Evolutionary conservation across 1,284 basidiomycete genomes (phyloP).

Genomic region (Heliocybe sulcata): DNA sequence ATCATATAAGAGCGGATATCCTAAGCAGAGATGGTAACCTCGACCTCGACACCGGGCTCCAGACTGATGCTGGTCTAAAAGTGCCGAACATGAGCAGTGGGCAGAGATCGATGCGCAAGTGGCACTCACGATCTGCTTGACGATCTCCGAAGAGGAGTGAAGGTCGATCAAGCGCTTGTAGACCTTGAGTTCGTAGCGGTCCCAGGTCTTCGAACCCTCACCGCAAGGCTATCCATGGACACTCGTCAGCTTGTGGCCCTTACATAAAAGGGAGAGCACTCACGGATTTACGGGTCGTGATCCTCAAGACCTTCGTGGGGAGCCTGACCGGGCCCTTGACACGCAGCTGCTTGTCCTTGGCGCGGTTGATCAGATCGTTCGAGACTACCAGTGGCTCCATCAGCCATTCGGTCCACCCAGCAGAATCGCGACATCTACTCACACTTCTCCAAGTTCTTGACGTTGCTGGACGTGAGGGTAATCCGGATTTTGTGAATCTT

Average conservation of each 20-base stretch:
- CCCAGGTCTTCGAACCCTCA: conserved; percentile 99
- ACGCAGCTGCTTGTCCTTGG: conserved; percentile 99
- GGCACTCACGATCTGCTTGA: conserved; percentile 96
- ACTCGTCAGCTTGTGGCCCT: not conserved
- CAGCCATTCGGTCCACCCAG: not conserved
- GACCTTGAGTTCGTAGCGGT: conserved; percentile 98
- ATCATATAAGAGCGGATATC: conserved; percentile 1
- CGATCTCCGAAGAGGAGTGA: conserved; percentile 97
- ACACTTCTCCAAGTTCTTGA: conserved; percentile 99
- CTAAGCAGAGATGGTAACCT: conserved; percentile 89
- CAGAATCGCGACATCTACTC: conserved; percentile 13
- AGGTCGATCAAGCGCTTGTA: conserved; percentile 99
- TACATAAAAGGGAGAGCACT: conserved; percentile 22
- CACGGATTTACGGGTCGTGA: conserved; percentile 98
- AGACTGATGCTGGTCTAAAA: conserved; percentile 92
- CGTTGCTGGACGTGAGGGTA: conserved; percentile 97
- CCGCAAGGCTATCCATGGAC: conserved; percentile 75
- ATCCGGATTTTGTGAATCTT: conserved; percentile 99
- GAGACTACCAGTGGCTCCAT: conserved; percentile 57
- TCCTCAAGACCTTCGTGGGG: conserved; percentile 97
- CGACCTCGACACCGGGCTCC: conserved; percentile 99
- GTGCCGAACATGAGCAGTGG: conserved; percentile 6
- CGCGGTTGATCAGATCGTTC: conserved; percentile 93
- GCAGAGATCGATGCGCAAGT: not conserved
- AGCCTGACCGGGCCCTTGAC: conserved; percentile 99